Conservation (phyloP, 208 protist genomes). For the Acanthamoeba sp. region DNA sequence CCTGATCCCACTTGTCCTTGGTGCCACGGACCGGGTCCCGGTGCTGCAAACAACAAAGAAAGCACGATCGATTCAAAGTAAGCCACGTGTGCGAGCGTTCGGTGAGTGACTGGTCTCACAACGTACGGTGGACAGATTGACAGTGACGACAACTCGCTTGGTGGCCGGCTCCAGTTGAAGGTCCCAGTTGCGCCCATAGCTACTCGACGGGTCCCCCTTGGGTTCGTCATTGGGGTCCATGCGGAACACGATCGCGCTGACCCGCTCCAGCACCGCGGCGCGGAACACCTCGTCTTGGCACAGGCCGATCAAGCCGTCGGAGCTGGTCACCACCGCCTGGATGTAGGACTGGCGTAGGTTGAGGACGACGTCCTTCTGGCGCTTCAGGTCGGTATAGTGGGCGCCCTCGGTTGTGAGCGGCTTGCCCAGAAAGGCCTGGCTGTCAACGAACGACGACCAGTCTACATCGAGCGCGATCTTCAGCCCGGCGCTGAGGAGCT, state of each 20-base stretch:
- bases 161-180: background rate
- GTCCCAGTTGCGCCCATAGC: slow-evolving; percentile 6
- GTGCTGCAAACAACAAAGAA: too few relatives aligned
- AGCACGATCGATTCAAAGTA: too few relatives aligned
- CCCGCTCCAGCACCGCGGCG: background rate
- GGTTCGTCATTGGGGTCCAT: background rate
- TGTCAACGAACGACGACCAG: background rate
- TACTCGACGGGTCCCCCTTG: background rate
- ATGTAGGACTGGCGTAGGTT: background rate
- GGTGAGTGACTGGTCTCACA: too few relatives aligned
- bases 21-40: background rate
- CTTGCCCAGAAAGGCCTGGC: background rate
- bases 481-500: background rate
- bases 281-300: background rate
- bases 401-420: background rate
- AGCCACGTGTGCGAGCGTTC: too few relatives aligned
- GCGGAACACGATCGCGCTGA: background rate
- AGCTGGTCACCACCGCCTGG: background rate
- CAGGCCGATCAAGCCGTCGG: background rate
- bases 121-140: slow-evolving; percentile 2
- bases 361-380: background rate
- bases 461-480: background rate
- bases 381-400: background rate
- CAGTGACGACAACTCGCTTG: background rate
- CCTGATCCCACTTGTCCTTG: background rate